Base-by-base conservation (phyloP, 2,329 filamentous ascomycete genomes). In the Chaetomium olivaceum region DNA sequence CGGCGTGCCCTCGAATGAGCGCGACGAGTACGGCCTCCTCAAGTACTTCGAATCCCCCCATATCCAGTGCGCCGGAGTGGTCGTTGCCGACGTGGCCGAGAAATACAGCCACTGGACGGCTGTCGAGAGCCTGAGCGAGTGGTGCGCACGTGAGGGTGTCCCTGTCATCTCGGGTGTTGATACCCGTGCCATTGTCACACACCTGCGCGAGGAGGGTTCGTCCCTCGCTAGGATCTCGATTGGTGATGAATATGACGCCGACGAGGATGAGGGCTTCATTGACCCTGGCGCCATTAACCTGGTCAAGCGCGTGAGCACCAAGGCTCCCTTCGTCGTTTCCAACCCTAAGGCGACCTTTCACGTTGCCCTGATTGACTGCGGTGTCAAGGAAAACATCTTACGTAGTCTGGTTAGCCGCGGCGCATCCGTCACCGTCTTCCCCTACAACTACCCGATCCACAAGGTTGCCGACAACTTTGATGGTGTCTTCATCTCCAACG, bases 351-450 rank as follows among this genome's bases (percentile, higher is more conserved):
- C 94, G 69, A 88, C 90, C 74, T 89, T 92, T 77, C 95, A 99
- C 81, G 88, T 99, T 72, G 95, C 94, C 66, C 86, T 99, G 72
- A 90, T 99, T 76, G 95, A 99, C 81, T 99, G 95, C 76, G 95
- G 95, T 83, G 95, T 98, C 72, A 99, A 99, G 87, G 95, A 99
- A 87, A 99, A 99, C 83, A 99, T 99, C 74, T 89, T 99, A 67
- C 92, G 95, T 75, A 96, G 91, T 78, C 85, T 99, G 67, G 93
- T 98, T 75, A 89, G 87, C 80, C 93, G 95, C 70, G 95, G 95
- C 67, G 92, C 93, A 62, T 93, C 91, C 69, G 91, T 96, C 70
- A 98, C 95, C 50, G 91, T 92, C 74, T 96, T 99, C 84, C 95
- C 95, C 66, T 97, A 91, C 81, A 89, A 98, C 83, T 98, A 95